Base-by-base conservation (phyloP, 106 monocot species). In the Allium cepa region DNA sequence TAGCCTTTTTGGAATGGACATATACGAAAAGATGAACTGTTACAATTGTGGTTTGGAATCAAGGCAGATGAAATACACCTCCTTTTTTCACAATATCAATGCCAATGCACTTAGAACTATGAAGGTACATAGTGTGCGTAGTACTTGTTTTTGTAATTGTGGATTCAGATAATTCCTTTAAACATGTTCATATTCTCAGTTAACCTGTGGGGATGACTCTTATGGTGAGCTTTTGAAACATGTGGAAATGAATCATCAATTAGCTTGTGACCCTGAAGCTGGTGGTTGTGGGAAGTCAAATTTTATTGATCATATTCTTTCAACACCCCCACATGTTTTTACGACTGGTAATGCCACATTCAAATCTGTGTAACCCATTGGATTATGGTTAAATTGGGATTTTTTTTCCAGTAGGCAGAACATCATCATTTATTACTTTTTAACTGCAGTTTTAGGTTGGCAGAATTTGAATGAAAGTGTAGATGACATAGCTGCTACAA, bases 51-150 rank as follows among this genome's bases (percentile, higher is more conserved):
- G 78, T 4, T 11, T 84, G 71, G 86, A 96, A 53, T 91, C 91
- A 26, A 83, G 91, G 63, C 88, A 84, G 26, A 66, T 96, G 9
- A 96, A 88, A 76, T 96, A 96, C 62, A 86, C 86, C 66, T 80
- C 96, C 50, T 96, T 92, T 80, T 96, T 96, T 69, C 91, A 96
- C 73, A 96, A 96, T 65, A 84, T 92, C 69, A 96, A 96, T 79
- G 96, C 96, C 48, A 96, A 77, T 82, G 79, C 88, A 50, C 82
- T 96, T 47, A 79, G 96, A 28, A 86, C 80, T 28, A 85, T 81
- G 63, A 96, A 96, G 96, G 96, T 77, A 80, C 65, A 75, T 68
- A 28, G 52, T 45, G 2, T 27, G 63, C 8, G 55, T 59, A 59
- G 4, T 58, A 7, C 10, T 55, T 49, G 3, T 45, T 22, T 27